Conservation (phyloP, 2,329 filamentous ascomycete genomes). For the Apiospora saccharicola region DNA sequence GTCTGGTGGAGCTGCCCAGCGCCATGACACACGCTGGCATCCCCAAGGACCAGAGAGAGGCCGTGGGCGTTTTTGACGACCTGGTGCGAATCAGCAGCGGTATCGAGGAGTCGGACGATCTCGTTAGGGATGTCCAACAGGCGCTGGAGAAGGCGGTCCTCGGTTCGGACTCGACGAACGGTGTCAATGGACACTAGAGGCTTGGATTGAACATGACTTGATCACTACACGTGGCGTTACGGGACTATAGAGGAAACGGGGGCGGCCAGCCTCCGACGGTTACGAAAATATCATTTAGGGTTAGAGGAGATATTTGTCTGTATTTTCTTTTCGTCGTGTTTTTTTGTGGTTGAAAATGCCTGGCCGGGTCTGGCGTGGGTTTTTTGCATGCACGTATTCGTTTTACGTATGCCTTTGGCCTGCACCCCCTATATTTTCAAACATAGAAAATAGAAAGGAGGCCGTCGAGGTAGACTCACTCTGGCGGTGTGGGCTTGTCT, state of each 20-base stretch:
- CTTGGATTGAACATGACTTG: background rate
- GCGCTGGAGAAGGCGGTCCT: conserved; percentile 79
- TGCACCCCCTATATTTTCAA: too few species aligned
- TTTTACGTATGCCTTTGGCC: background rate
- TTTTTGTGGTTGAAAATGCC: background rate
- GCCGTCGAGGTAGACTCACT: background rate
- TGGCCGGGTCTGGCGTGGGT: background rate
- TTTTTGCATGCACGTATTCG: background rate
- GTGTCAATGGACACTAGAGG: conserved; percentile 10
- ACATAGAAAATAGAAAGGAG: background rate
- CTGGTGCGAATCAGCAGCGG: conserved; percentile 93
- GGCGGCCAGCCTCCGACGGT: background rate
- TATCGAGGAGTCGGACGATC: conserved; percentile 87
- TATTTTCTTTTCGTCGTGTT: too few species aligned
- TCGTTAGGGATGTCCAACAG: conserved; percentile 81
- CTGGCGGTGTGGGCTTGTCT: background rate
- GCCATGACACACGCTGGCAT: conserved; percentile 99
- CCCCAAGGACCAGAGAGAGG: conserved; percentile 87
- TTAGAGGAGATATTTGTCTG: background rate
- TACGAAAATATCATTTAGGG: background rate
- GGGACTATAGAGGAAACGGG: conserved; percentile 3
- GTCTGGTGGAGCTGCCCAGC: conserved; percentile 87
- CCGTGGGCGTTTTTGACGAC: conserved; percentile 93
- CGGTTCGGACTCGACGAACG: conserved; percentile 2
- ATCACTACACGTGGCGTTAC: conserved; percentile 4